These are phyloP conservation scores for Russula emetica DNA, from an alignment of 768 basidiomycete species.

Conservation along the genomic window DNA sequence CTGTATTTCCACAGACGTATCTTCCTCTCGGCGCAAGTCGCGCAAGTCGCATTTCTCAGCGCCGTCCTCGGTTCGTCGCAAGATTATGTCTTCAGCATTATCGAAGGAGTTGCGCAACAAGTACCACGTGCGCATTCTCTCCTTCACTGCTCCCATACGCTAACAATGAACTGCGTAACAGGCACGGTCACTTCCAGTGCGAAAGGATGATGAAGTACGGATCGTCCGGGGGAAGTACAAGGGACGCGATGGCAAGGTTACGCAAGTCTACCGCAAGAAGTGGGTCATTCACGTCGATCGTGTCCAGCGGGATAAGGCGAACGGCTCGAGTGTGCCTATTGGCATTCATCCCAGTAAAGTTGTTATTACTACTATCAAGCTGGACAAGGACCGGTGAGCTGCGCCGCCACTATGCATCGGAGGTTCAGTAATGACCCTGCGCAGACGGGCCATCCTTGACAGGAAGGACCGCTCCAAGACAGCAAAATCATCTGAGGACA, in stretches of 20 bases:
- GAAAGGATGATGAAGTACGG: constrained; percentile 97
- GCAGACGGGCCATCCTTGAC: constrained; percentile 78
- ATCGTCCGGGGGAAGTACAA: constrained; percentile 98
- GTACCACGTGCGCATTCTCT: constrained; percentile 59
- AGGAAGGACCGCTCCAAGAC: constrained; percentile 78
- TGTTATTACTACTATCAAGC: constrained; percentile 87
- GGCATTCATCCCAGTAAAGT: constrained; percentile 97
- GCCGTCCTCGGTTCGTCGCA: constrained; percentile 90
- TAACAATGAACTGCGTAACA: constrained; percentile 34
- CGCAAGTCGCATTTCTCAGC: constrained; percentile 98
- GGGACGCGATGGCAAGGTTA: constrained; percentile 97
- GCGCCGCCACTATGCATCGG: not conserved
- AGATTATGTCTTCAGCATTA: constrained; percentile 95
- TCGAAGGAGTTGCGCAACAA: constrained; percentile 92
- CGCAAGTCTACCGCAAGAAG: constrained; percentile 97
- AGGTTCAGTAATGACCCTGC: constrained; percentile 4
- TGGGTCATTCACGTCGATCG: constrained; percentile 99
- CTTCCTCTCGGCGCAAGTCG: constrained; percentile 93
- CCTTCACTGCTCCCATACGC: not conserved
- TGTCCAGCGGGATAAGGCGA: constrained; percentile 95
- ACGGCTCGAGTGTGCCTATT: constrained; percentile 89
- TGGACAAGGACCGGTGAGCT: constrained; percentile 80
- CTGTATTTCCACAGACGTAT: constrained; percentile 55
- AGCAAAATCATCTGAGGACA: constrained; percentile 49
- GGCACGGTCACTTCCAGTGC: constrained; percentile 89